Base-by-base conservation (phyloP, 257 asterid species). In the Solanum lignicaule region DNA sequence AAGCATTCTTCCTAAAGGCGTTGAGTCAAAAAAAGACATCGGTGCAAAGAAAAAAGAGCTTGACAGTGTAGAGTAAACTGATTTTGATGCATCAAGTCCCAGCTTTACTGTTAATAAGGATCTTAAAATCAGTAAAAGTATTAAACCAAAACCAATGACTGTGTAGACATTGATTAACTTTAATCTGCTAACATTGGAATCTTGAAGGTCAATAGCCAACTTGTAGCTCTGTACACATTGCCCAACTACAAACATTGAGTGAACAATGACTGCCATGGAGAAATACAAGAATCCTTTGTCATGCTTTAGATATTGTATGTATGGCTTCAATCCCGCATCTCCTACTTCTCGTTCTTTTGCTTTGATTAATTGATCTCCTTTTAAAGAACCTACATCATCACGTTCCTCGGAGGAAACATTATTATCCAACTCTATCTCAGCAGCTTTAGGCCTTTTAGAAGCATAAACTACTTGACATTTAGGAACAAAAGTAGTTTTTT, bases 171-270 rank as follows among this genome's bases (percentile, higher is more conserved):
- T 35, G 38, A 96, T 96, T 88, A 96, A 86, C 86, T 89, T 92
- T 93, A 95, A 89, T 0, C 87, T 89, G 87, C 87, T 90, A 7
- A 93, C 87, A 62, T 83, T 39, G 27, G 92, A 92, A 90, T 93
- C 89, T 69, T 96, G 98, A 66, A 96, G 96, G 85, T 91, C 91
- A 75, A 97, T 95, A 39, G 99, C 99, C 99, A 96, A 92, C 98
- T 98, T 93, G 39, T 93, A 90, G 86, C 93, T 96, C 84, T 96
- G 99, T 72, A 87, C 4, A 81, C 93, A 88, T 88, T 92, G 96
- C 68, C 98, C 91, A 25, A 92, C 86, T 36, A 91, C 92, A 89
- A 93, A 94, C 21, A 62, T 27, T 46, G 93, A 38, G 88, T 95
- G 98, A 66, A 92, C 88, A 33, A 94, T 72, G 83, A 90, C 88